Conservation (phyloP, 176 grass and related monocot genomes). For the Rhynchospora tenuis region DNA sequence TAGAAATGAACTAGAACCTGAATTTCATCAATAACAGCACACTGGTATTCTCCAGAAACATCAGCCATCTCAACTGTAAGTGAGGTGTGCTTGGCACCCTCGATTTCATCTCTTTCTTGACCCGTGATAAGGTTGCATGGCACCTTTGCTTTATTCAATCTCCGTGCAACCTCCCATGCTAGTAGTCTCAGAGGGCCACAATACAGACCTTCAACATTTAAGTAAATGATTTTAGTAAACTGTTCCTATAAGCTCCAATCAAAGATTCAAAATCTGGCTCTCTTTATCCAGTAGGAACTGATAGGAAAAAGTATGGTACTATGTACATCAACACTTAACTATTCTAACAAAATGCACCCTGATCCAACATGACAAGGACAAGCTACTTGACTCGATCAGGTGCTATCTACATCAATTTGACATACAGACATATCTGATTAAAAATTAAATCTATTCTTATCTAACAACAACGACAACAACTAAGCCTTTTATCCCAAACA, state of each 20-base stretch:
- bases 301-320: background rate
- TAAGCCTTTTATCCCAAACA: too few relatives aligned
- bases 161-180: slow-evolving; percentile 78
- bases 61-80: slow-evolving; percentile 94
- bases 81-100: slow-evolving; percentile 80
- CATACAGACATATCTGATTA: background rate
- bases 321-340: background rate
- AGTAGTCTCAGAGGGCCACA: slow-evolving; percentile 95
- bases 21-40: slow-evolving; percentile 96
- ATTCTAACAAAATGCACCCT: background rate
- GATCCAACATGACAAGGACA: background rate
- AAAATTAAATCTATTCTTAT: background rate
- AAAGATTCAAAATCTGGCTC: background rate
- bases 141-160: slow-evolving; percentile 78
- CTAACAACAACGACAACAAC: too few relatives aligned
- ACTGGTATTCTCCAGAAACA: slow-evolving; percentile 65
- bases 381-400: background rate
- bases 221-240: background rate
- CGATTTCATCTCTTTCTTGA: slow-evolving; percentile 85
- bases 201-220: slow-evolving; percentile 66
- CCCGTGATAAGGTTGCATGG: slow-evolving; percentile 89
- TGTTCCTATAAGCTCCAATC: background rate
- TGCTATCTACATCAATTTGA: background rate
- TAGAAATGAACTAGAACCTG: slow-evolving; percentile 38
- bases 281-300: background rate